phyloP scores from a whole-genome alignment of 495 filamentous ascomycete genomes.

The Clohesyomyces aquaticus region DNA sequence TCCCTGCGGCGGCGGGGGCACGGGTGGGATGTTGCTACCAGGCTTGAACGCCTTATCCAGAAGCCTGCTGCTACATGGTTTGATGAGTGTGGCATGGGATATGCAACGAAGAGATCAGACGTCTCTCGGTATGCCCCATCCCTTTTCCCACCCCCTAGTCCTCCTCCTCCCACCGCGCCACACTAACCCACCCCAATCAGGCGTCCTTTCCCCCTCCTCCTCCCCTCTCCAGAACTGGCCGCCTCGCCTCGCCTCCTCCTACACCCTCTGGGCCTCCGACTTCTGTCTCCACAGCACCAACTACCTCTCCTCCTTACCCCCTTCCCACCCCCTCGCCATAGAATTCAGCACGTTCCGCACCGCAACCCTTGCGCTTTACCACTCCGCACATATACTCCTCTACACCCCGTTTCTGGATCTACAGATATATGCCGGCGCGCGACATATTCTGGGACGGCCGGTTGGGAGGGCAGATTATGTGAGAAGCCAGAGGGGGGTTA shows the following conservation, averaged over 20 bases:
- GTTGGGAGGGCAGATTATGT: slow-evolving; percentile 54
- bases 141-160: too few species aligned
- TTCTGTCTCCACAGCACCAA: slow-evolving; percentile 54
- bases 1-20: slow-evolving; percentile 43
- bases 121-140: slow-evolving; percentile 44
- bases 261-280: slow-evolving; percentile 58
- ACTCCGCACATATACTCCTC: slow-evolving; percentile 55
- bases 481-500: slow-evolving; percentile 51
- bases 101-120: slow-evolving; percentile 61
- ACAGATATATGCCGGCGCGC: slow-evolving; percentile 60
- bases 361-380: slow-evolving; percentile 55
- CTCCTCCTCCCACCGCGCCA: slow-evolving; percentile 41
- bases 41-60: slow-evolving; percentile 55
- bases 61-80: slow-evolving; percentile 56
- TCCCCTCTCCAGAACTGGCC: slow-evolving; percentile 56
- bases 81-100: slow-evolving; percentile 62
- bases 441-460: slow-evolving; percentile 55
- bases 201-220: slow-evolving; percentile 42
- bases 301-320: slow-evolving; percentile 30
- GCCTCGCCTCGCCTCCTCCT: slow-evolving; percentile 53
- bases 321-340: slow-evolving; percentile 16
- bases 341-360: slow-evolving; percentile 51
- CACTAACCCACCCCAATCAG: neutral
- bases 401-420: slow-evolving; percentile 59
- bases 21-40: too few species aligned